Evolutionary conservation across 768 basidiomycete species (phyloP).

Genomic region (Amanita fuliginea): DNA sequence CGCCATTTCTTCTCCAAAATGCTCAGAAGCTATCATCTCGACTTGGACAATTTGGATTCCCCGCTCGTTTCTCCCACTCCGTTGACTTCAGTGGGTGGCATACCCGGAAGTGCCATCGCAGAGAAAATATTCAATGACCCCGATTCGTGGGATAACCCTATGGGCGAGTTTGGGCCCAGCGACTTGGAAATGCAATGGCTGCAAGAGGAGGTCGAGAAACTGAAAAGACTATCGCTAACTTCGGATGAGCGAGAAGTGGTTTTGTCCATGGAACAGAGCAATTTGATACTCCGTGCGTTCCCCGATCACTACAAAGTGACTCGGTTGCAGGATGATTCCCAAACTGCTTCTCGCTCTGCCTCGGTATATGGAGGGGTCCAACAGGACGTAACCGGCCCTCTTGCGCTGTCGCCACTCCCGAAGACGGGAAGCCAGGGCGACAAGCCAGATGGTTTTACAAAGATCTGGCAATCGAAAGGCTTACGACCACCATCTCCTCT

Average conservation of each 20-base stretch:
- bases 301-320: slow-evolving; percentile 1
- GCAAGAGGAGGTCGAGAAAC: slow-evolving; percentile 22
- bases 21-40: slow-evolving; percentile 16
- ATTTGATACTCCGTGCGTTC: slow-evolving; percentile 5
- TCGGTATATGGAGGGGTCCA: not conserved
- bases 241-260: slow-evolving; percentile 9
- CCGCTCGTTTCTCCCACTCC: slow-evolving; percentile 23
- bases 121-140: slow-evolving; percentile 34
- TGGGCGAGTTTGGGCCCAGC: slow-evolving; percentile 16
- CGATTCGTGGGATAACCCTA: slow-evolving; percentile 25
- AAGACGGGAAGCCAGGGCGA: not conserved
- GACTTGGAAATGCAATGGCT: slow-evolving; percentile 21
- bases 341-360: not conserved
- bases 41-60: slow-evolving; percentile 29
- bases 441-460: not conserved
- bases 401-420: not conserved
- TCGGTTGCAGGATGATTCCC: not conserved
- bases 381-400: not conserved
- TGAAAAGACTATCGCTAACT: slow-evolving; percentile 6
- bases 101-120: slow-evolving; percentile 28
- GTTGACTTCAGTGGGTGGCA: slow-evolving; percentile 16
- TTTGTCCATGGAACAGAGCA: slow-evolving; percentile 1
- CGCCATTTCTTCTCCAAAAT: not conserved
- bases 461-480: not conserved
- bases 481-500: slow-evolving; percentile 2